phyloP scores from a whole-genome alignment of 2,329 filamentous ascomycete species.

The Aspergillus tamarii region DNA sequence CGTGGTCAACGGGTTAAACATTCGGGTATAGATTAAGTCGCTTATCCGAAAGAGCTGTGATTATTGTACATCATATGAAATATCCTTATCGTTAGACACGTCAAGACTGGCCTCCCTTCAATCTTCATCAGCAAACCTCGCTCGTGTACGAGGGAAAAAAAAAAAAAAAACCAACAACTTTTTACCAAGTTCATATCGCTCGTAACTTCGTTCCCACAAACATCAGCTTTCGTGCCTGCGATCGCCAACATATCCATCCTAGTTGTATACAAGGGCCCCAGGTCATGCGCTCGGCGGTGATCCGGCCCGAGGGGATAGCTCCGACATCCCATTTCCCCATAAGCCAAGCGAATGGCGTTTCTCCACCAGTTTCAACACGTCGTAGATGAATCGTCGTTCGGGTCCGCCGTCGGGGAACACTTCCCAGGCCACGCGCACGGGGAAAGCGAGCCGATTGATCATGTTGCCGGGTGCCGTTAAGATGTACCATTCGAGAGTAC shows the following conservation, averaged over 20 bases:
- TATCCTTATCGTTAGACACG: neutral
- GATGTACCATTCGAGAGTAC: conserved; percentile 41
- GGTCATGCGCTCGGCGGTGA: conserved; percentile 25
- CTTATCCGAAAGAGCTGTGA: neutral
- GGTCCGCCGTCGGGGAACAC: conserved; percentile 36
- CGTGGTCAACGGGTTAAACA: neutral
- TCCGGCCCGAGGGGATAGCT: conserved; percentile 33
- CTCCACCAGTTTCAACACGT: conserved; percentile 39
- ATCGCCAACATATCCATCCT: neutral
- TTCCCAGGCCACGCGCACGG: conserved; percentile 43
- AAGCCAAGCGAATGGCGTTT: conserved; percentile 38
- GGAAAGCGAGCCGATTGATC: conserved; percentile 44
- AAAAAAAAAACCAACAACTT: neutral
- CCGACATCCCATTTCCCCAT: conserved; percentile 41
- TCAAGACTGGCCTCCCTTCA: neutral
- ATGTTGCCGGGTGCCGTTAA: conserved; percentile 40
- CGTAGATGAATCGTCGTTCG: conserved; percentile 36
- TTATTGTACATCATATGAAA: neutral
- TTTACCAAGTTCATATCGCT: neutral
- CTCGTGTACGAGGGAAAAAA: neutral
- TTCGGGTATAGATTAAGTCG: neutral
- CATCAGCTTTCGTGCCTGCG: neutral
- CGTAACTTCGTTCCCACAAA: neutral
- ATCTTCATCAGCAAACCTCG: neutral
- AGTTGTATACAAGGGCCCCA: neutral